Percentiles rank a stretch among this genome's conserved stretches.
These are phyloP conservation scores for Acacia crassicarpa DNA, from an alignment of 306 rosid species.

Conservation along the genomic window DNA sequence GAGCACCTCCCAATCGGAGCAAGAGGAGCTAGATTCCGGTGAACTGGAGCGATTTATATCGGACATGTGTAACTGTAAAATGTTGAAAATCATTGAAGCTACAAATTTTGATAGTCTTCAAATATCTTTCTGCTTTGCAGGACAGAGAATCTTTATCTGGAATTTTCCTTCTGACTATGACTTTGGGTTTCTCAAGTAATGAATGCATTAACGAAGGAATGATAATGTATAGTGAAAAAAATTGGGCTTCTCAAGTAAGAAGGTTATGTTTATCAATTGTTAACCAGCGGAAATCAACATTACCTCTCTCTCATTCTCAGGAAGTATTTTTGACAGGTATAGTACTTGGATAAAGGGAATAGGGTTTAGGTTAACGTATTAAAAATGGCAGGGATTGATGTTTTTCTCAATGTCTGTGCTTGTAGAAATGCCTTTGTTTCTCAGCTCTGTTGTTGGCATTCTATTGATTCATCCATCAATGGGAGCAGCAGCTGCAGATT, in stretches of 20 bases:
- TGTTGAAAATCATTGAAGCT: slow-evolving; percentile 17
- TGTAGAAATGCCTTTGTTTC: slow-evolving; percentile 72
- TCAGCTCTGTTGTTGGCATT: slow-evolving; percentile 67
- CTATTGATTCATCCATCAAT: slow-evolving; percentile 67
- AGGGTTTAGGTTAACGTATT: slow-evolving; percentile 30
- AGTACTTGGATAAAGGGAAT: slow-evolving; percentile 23
- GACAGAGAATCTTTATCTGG: slow-evolving; percentile 53
- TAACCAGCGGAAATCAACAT: slow-evolving; percentile 61
- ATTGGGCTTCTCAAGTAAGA: slow-evolving; percentile 71
- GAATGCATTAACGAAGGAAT: slow-evolving; percentile 34
- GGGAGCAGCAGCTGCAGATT: slow-evolving; percentile 62
- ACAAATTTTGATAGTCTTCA: slow-evolving; percentile 14
- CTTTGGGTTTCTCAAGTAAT: slow-evolving; percentile 21
- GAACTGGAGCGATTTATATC: too few relatives aligned
- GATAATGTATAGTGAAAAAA: slow-evolving; percentile 42
- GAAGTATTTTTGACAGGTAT: slow-evolving; percentile 71
- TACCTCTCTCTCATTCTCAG: slow-evolving; percentile 56
- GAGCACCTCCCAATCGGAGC: too few relatives aligned
- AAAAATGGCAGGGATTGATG: slow-evolving; percentile 28
- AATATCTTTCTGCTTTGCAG: slow-evolving; percentile 54
- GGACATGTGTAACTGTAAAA: background rate
- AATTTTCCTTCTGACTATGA: slow-evolving; percentile 52
- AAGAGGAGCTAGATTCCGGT: too few relatives aligned
- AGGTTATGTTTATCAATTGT: slow-evolving; percentile 60
- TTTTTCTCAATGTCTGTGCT: slow-evolving; percentile 23